Evolutionary conservation across 2,329 filamentous ascomycete species (phyloP).

Genomic region (Colletotrichum cuscutae): DNA sequence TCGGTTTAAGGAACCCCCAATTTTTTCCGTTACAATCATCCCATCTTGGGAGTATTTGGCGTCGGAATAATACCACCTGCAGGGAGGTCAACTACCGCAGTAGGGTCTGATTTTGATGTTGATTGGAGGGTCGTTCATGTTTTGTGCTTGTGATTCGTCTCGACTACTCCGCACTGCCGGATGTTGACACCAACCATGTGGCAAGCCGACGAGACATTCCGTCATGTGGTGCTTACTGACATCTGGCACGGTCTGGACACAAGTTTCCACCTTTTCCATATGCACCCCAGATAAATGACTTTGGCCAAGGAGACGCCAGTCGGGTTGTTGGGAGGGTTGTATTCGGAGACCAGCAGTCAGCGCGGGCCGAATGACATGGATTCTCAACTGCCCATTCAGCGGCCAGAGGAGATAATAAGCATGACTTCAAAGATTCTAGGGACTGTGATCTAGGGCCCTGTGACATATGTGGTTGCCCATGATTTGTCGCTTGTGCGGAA

Average conservation of each 20-base stretch:
- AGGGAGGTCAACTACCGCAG: not conserved
- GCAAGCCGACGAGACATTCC: not conserved
- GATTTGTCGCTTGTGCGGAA: not conserved
- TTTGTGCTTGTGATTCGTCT: not conserved
- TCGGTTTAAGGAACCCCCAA: not conserved
- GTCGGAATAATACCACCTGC: not conserved
- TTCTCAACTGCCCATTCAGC: not conserved
- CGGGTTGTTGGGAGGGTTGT: not conserved
- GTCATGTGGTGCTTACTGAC: not conserved
- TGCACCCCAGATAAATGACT: not conserved
- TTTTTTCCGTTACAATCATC: not conserved
- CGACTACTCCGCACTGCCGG: not conserved
- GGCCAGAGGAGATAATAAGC: not conserved
- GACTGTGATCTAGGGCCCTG: not conserved
- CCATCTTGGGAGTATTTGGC: not conserved
- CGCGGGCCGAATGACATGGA: slow-evolving; percentile 4
- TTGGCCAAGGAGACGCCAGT: not conserved
- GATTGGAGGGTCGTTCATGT: not conserved
- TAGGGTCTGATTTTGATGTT: not conserved
- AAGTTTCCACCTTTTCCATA: not conserved
- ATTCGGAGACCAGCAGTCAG: not conserved
- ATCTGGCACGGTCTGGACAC: not conserved
- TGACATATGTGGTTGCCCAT: not conserved
- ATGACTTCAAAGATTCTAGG: not conserved
- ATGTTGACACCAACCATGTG: not conserved